Conservation (phyloP, 1,284 basidiomycete species). For the Cryptococcus wingfieldii region DNA sequence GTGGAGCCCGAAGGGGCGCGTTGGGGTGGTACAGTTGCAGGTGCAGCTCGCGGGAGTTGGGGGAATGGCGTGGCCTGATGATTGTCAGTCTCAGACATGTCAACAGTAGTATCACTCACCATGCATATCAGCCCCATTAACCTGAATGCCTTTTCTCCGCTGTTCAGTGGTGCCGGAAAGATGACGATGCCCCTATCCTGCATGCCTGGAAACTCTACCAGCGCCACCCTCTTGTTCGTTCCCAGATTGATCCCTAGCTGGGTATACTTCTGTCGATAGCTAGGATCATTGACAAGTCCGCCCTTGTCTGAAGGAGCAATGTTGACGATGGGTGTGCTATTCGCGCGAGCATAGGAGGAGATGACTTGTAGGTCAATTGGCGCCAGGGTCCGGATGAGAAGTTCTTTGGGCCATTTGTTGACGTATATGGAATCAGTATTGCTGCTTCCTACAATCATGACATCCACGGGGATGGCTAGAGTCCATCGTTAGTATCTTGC, state of each 20-base stretch:
- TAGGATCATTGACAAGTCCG: not conserved
- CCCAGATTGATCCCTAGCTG: slow-evolving; percentile 13
- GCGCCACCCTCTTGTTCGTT: slow-evolving; percentile 13
- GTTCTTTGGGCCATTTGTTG: slow-evolving; percentile 14
- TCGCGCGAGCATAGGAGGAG: slow-evolving; percentile 9
- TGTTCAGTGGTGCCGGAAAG: slow-evolving; percentile 11
- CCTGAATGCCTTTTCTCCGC: slow-evolving; percentile 5
- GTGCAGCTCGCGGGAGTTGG: not conserved
- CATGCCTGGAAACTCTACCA: not conserved
- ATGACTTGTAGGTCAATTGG: slow-evolving; percentile 6
- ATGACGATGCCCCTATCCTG: slow-evolving; percentile 19
- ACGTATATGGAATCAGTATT: slow-evolving; percentile 4
- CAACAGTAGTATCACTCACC: slow-evolving; percentile 7
- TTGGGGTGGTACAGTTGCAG: not conserved
- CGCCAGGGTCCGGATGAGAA: slow-evolving; percentile 9
- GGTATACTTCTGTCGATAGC: slow-evolving; percentile 4
- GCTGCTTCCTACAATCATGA: not conserved
- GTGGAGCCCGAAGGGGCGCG: not conserved
- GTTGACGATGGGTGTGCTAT: slow-evolving; percentile 9
- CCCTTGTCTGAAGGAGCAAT: slow-evolving; percentile 7
- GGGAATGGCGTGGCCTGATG: slow-evolving; percentile 11
- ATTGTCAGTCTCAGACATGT: not conserved
- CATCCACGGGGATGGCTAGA: slow-evolving; percentile 2
- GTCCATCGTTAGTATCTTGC: not conserved
- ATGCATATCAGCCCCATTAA: slow-evolving; percentile 24